Base-by-base conservation (phyloP, 768 basidiomycete species). In the Boletus sensibilis region DNA sequence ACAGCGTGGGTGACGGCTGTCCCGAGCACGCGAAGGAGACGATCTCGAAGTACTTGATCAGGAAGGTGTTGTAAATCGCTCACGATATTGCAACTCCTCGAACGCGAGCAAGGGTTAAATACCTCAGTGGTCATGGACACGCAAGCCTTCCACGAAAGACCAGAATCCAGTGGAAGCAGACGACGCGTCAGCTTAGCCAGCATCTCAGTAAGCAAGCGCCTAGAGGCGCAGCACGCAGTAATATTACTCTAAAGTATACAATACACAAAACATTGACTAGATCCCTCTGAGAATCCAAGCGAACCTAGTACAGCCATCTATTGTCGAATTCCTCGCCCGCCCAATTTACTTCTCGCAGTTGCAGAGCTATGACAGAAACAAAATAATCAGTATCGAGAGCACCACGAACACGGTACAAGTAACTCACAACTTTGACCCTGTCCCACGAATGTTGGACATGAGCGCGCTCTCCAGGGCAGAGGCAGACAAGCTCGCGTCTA, bases 401-500 rank as follows among this genome's bases (percentile, higher is more conserved):
- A 27, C 45, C 52, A 45, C 9, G 21, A 25, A 29, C 34, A 37
- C 33, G 46, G 9, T 47, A 46, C 14, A 23, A 27, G 27, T 4
- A 14, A 82, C 90, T 76, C 64, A 92, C 90, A 90, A 68, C 55
- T 84, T 82, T 12, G 90, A 90, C 4, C 84, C 80, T 39, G 79
- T 79, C 16, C 80, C 81, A 18, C 82, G 82, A 54, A 86, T 83
- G 67, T 92, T 90, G 4, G 90, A 92, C 72, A 87, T 75, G 44
- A 90, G 69, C 0, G 90, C 89, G 61, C 90, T 92, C 67, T 91
- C 90, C 58, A 94, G 68, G 5, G 86, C 90, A 39, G 90, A 92
- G 8, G 83, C 83, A 18, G 90, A 91, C 38, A 93, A 69, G 67
- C 88, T 90, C 12, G 83, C 80, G 62, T 90, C 88, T 89, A 41